Evolutionary conservation across 1,139 yeast genomes (phyloP), one percentile per base, ranked within the genome.

Genomic region (Debaryomyces subglobosus): DNA sequence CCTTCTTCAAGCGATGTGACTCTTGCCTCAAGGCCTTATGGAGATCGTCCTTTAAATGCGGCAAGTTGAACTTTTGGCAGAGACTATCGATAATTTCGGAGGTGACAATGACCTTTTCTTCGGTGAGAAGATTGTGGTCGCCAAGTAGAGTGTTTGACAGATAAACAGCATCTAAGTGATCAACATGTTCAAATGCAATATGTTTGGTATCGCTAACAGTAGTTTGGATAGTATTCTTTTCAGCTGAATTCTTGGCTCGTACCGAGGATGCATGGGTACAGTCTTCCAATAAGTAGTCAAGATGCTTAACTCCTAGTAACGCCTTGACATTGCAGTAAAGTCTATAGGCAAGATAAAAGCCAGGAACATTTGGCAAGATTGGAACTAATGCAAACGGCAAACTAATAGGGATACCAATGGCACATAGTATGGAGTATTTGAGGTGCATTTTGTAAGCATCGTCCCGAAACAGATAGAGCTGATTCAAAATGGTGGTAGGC

Each of bases 331-430:
- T 89, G 61, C 97, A 89, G 69, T 90, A 94, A 16, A 88, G 77
- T 54, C 99, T 77, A 65, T 87, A 94, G 5, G 88, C 75, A 40
- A 92, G 67, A 62, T 91, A 94, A 59, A 94, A 86, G 0, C 97
- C 97, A 0, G 99, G 99, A n/a, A 94, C 81, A 58, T 94, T 94
- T 16, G 99, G 99, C 1, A 92, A 65, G n/a, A 92, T 76, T 0
- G 99, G 99, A 0, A 94, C 62, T 41, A 91, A 61, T 0, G 90
- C 91, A 47, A 91, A 67, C 1, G 99, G 99, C 6, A 90, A 61
- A 0, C 96, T 83, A 40, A 92, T 55, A 1, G 98, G 98, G 2
- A 94, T 68, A 2, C 85, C 85, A 27, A 86, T 56, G 0, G 81
- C 78, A 57, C 89, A 84, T 37, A 72, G 41, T 4, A 65, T 53